phyloP scores from a whole-genome alignment of 768 basidiomycete genomes.

The Lactifluus volemus region DNA sequence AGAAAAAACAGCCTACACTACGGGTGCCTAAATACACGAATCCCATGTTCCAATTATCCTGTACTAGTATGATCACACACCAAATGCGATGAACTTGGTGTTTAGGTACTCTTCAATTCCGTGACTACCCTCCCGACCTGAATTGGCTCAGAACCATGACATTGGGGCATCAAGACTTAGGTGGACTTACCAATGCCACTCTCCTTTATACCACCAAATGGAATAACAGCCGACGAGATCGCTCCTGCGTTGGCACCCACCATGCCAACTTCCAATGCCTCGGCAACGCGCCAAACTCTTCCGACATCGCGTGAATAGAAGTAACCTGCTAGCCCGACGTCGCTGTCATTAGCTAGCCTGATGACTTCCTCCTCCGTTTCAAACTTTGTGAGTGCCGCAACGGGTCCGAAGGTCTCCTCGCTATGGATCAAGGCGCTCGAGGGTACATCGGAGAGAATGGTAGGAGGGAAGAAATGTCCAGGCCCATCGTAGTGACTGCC shows the following conservation, averaged over 20 bases:
- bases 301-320: slow-evolving; percentile 86
- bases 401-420: slow-evolving; percentile 95
- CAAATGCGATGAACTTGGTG: slow-evolving; percentile 72
- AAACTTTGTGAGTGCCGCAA: slow-evolving; percentile 83
- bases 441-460: slow-evolving; percentile 82
- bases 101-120: slow-evolving; percentile 89
- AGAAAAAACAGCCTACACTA: neutral
- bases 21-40: neutral
- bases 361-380: slow-evolving; percentile 93
- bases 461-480: slow-evolving; percentile 74
- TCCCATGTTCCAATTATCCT: neutral
- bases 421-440: slow-evolving; percentile 49
- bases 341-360: slow-evolving; percentile 70
- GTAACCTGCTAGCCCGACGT: slow-evolving; percentile 88
- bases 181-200: slow-evolving; percentile 52
- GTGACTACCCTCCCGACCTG: slow-evolving; percentile 79
- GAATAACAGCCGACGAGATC: slow-evolving; percentile 71
- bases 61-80: slow-evolving; percentile 32
- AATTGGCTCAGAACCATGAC: neutral
- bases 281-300: slow-evolving; percentile 89
- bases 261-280: slow-evolving; percentile 90
- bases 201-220: slow-evolving; percentile 90
- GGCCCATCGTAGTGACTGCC: slow-evolving; percentile 56
- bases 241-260: slow-evolving; percentile 78
- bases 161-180: slow-evolving; percentile 18